These are phyloP conservation scores for Ceratobasidium sp. DNA, from an alignment of 1,284 basidiomycete genomes.

Conservation along the genomic window DNA sequence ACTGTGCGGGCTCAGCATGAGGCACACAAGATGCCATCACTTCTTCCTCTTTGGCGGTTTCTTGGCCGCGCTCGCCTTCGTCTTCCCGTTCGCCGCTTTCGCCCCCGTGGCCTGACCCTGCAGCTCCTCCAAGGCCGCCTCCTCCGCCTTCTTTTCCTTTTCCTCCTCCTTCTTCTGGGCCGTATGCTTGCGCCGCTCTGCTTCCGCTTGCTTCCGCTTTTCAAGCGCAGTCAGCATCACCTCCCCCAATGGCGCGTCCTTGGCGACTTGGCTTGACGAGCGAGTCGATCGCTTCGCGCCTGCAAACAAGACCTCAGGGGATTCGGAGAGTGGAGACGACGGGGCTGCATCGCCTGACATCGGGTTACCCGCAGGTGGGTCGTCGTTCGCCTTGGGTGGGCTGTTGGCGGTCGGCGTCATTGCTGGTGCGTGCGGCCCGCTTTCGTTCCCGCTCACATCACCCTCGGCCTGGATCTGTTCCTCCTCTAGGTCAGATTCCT, in stretches of 20 bases:
- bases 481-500: neutral
- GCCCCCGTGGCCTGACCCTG: neutral
- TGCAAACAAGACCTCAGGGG: neutral
- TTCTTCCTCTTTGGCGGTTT: neutral
- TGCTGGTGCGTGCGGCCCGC: too few relatives aligned
- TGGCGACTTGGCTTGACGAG: neutral
- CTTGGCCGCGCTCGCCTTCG: neutral
- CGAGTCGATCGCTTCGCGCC: neutral
- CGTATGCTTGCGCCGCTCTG: neutral
- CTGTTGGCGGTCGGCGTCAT: neutral
- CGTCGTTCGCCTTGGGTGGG: too few relatives aligned
- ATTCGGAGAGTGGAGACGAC: neutral
- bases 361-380: too few relatives aligned
- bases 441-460: too few relatives aligned
- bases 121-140: neutral
- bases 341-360: neutral
- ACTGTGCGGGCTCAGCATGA: too few relatives aligned
- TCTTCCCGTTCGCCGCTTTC: neutral
- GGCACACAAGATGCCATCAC: neutral
- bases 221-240: neutral
- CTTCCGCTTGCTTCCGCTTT: neutral
- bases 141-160: neutral
- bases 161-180: neutral
- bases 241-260: neutral
- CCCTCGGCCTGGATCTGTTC: too few relatives aligned